Evolutionary conservation across 345 rosid species (phyloP).

Genomic region (Salix suchowensis): DNA sequence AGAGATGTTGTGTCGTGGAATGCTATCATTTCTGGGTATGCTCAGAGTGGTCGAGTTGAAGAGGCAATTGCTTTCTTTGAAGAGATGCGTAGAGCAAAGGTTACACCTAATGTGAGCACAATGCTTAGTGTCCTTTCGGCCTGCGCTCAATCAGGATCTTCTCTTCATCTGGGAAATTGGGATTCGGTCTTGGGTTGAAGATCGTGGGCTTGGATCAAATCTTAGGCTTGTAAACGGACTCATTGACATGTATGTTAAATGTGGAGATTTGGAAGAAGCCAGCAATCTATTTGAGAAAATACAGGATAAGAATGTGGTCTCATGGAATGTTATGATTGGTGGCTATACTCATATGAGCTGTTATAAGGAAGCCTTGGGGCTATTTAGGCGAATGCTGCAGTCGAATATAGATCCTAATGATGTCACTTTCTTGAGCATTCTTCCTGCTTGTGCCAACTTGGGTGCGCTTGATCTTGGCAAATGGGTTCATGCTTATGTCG

Average conservation of each 20-base stretch:
- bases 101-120: constrained; percentile 55
- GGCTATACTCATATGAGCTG: constrained; percentile 11
- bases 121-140: constrained; percentile 60
- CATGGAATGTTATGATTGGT: constrained; percentile 29
- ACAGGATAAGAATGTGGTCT: constrained; percentile 12
- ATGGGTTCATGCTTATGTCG: constrained; percentile 23
- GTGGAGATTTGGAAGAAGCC: constrained; percentile 35
- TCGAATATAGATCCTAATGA: constrained; percentile 23
- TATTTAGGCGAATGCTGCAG: constrained; percentile 15
- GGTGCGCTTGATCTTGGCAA: constrained; percentile 23
- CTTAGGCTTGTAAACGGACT: constrained; percentile 50
- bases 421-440: constrained; percentile 20
- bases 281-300: constrained; percentile 12
- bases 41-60: constrained; percentile 35
- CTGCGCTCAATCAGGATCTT: constrained; percentile 53
- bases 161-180: constrained; percentile 48
- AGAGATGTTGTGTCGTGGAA: constrained; percentile 56
- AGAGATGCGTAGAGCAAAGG: constrained; percentile 41
- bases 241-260: constrained; percentile 65
- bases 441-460: constrained; percentile 21
- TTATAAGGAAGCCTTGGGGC: constrained; percentile 14
- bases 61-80: constrained; percentile 50
- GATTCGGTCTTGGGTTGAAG: constrained; percentile 45
- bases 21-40: constrained; percentile 52
- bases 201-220: constrained; percentile 38